Base-by-base conservation (phyloP, 108 stramenopile species). In the Seminavis robusta region DNA sequence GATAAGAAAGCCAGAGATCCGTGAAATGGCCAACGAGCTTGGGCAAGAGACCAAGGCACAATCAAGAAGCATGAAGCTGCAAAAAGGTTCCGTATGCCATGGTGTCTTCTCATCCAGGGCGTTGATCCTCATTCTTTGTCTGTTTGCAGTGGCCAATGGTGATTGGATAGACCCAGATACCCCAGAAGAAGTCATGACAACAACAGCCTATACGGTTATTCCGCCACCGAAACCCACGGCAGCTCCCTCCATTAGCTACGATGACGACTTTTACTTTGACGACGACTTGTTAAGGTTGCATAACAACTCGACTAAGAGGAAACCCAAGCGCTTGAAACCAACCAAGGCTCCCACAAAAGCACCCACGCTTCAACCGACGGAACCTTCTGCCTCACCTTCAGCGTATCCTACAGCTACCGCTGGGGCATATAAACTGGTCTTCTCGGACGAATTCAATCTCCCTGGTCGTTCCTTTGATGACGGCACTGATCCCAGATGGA, bases 111-210 rank as follows among this genome's bases (percentile, higher is more conserved):
- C n/a, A n/a, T n/a, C n/a, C n/a, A n/a, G n/a, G n/a, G n/a, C n/a
- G n/a, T n/a, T n/a, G n/a, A n/a, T n/a, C n/a, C n/a, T n/a, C n/a
- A n/a, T n/a, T n/a, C n/a, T n/a, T n/a, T n/a, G n/a, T n/a, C n/a
- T n/a, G n/a, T n/a, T n/a, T n/a, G n/a, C n/a, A n/a, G n/a, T n/a
- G n/a, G 32, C 30, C 26, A 26, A 48, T 20, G 80, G 62, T n/a
- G 84, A 78, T 34, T 98, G 97, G 97, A 84, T 98, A 33, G 97
- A 98, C 59, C 90, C 90, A 2, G 95, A 95, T 64, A 98, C 95
- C 20, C 93, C 90, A 4, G 21, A 59, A 23, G 71, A 77, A 28
- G 83, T 64, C 15, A 67, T 33, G n/a, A 69, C 68, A 6, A 88
- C 69, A 19, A 46, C 53, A 44, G 43, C 59, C 26, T 71, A 52